These are phyloP conservation scores for Waltergamsia citrina DNA, from an alignment of 2,329 filamentous ascomycete species.

Conservation along the genomic window DNA sequence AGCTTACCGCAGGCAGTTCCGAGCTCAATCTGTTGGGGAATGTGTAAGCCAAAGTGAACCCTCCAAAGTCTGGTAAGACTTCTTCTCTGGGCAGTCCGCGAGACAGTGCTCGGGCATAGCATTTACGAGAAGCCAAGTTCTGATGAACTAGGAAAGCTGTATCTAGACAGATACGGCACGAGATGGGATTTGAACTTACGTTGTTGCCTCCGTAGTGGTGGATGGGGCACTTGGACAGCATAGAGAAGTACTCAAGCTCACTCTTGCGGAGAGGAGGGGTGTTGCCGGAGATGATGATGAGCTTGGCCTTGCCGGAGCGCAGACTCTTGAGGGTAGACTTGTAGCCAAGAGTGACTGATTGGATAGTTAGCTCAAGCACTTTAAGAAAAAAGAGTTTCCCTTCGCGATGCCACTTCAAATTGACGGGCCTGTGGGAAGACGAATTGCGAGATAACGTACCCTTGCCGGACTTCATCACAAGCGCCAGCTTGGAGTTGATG, in stretches of 20 bases:
- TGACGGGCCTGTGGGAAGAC: background rate
- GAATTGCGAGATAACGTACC: slow-evolving; percentile 47
- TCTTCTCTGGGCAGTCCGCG: slow-evolving; percentile 75
- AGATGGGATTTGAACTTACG: slow-evolving; percentile 54
- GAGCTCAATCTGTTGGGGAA: slow-evolving; percentile 75
- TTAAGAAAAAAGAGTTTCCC: too few relatives aligned
- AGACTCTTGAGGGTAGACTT: slow-evolving; percentile 65
- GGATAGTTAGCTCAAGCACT: background rate
- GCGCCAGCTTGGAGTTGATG: slow-evolving; percentile 51
- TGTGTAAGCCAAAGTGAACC: slow-evolving; percentile 57
- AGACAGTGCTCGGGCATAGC: slow-evolving; percentile 14
- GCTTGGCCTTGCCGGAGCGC: slow-evolving; percentile 94
- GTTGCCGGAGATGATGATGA: slow-evolving; percentile 89
- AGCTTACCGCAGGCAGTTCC: slow-evolving; percentile 98
- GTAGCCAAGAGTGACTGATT: slow-evolving; percentile 32
- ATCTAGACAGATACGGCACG: background rate
- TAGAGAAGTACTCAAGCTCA: slow-evolving; percentile 82
- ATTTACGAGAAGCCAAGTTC: slow-evolving; percentile 8
- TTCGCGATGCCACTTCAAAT: too few relatives aligned
- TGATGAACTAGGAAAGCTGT: slow-evolving; percentile 1
- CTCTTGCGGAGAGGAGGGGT: slow-evolving; percentile 96
- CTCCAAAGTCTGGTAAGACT: slow-evolving; percentile 83
- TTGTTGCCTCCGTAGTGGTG: slow-evolving; percentile 99
- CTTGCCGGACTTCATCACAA: slow-evolving; percentile 60
- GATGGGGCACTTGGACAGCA: slow-evolving; percentile 88